Base-by-base conservation (phyloP, 306 rosid genomes). In the Cercis canadensis region DNA sequence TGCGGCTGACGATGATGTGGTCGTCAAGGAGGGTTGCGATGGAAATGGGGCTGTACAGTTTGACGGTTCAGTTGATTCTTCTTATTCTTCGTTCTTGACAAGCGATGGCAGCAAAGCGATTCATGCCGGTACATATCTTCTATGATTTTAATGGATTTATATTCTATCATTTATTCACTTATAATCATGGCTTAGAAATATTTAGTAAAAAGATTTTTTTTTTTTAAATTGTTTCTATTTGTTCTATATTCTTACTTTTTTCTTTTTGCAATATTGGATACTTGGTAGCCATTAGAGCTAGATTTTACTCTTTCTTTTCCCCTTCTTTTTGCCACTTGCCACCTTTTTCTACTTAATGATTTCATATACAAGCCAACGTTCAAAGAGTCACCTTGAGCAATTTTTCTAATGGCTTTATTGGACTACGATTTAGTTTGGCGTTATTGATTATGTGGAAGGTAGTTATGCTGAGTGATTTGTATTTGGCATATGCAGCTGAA, bases 81-180 rank as follows among this genome's bases (percentile, higher is more conserved):
- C 87, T 77, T 82, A 79, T 68, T 80, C 81, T 62, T 82, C 92
- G 16, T 84, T 90, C 69, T 86, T 93, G 78, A 80, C 83, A 83
- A 69, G 64, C 51, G 96, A 89, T 80, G 96, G 91, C 69, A 88
- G 96, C 64, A 65, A 80, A 51, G 67, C 88, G 5, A 81, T 92
- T 77, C 98, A 92, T 73, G 96, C 96, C 1, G 98, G 96, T 92
- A 77, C n/a, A 66, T 11, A 32, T 8, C n/a, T 34, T 46, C 34
- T 13, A 1, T 61, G 3, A 13, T 19, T 31, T 24, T 19, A 32
- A 4, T 32, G 14, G 18, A 15, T 32, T 12, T 3, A 4, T 6
- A 6, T 24, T 31, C 9, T 18, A 9, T 17, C 1, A 16, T 17
- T 19, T 60, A 0, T 8, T 24, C 0, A n/a, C 14, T 8, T 33